Evolutionary conservation across 192 early-diverging fungal genomes (phyloP).

Genomic region (Chytriomyces sp.): DNA sequence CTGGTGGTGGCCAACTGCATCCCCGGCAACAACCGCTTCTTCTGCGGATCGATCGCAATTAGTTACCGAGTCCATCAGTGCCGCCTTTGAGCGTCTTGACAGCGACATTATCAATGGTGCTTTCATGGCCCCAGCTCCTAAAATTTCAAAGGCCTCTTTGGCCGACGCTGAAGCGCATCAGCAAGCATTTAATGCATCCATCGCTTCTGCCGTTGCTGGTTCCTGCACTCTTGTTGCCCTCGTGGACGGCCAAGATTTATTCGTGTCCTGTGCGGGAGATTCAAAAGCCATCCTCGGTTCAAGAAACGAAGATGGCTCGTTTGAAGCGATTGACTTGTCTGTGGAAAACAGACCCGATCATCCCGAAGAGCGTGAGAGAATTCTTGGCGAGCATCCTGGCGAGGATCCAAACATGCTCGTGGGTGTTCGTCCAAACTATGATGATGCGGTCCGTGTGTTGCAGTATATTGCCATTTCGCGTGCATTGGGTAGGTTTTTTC

Average conservation of each 20-base stretch:
- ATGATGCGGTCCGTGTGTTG: slow-evolving; percentile 44
- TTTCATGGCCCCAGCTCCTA: slow-evolving; percentile 25
- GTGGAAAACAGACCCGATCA: slow-evolving; percentile 49
- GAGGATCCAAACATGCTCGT: slow-evolving; percentile 40
- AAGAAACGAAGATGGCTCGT: slow-evolving; percentile 41
- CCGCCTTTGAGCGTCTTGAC: slow-evolving; percentile 53
- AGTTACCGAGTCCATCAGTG: slow-evolving; percentile 37
- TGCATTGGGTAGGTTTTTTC: slow-evolving; percentile 52
- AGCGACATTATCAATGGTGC: slow-evolving; percentile 52
- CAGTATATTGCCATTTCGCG: slow-evolving; percentile 56
- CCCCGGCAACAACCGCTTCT: not conserved
- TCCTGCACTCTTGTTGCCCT: slow-evolving; percentile 58
- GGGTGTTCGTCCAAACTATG: not conserved
- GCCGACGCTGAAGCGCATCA: not conserved
- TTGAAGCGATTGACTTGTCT: slow-evolving; percentile 47
- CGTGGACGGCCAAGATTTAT: slow-evolving; percentile 52
- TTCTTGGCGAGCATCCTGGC: slow-evolving; percentile 56
- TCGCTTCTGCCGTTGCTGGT: slow-evolving; percentile 49
- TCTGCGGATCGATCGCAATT: not conserved
- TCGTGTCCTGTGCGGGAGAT: slow-evolving; percentile 57
- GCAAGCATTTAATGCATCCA: not conserved
- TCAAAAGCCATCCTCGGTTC: slow-evolving; percentile 51
- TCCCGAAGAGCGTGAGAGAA: slow-evolving; percentile 46
- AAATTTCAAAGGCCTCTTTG: not conserved
- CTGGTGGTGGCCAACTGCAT: not conserved